These are phyloP conservation scores for Barnettozyma sp. DNA, from an alignment of 805 yeast species.

Conservation along the genomic window DNA sequence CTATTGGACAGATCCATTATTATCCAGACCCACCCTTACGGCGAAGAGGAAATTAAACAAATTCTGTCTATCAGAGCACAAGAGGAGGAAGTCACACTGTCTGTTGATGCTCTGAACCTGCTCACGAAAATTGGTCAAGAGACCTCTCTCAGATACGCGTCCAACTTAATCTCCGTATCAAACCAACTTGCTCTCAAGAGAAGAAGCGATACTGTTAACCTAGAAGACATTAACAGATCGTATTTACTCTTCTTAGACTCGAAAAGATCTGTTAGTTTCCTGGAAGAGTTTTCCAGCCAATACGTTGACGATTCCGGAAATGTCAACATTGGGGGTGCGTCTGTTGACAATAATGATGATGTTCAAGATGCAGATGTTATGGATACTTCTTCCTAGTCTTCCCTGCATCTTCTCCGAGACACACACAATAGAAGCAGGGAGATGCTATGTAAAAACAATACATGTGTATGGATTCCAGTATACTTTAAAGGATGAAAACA, in stretches of 20 bases:
- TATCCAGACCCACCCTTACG: constrained; percentile 76
- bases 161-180: constrained; percentile 85
- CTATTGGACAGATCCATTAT: constrained; percentile 89
- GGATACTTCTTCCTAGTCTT: constrained; percentile 32
- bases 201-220: constrained; percentile 62
- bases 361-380: constrained; percentile 32
- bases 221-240: constrained; percentile 79
- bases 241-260: constrained; percentile 84
- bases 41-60: constrained; percentile 75
- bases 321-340: constrained; percentile 50
- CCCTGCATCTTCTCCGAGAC: too few relatives aligned
- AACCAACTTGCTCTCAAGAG: constrained; percentile 81
- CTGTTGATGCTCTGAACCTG: constrained; percentile 76
- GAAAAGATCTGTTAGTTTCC: constrained; percentile 78
- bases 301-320: constrained; percentile 77
- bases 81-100: constrained; percentile 86
- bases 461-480: too few relatives aligned
- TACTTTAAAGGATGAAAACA: too few relatives aligned
- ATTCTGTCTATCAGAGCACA: constrained; percentile 85
- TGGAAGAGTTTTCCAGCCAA: constrained; percentile 60
- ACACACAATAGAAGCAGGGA: too few relatives aligned
- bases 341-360: too few relatives aligned
- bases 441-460: too few relatives aligned
- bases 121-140: constrained; percentile 86
- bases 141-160: constrained; percentile 86